Evolutionary conservation across 73 alveolate species (phyloP), one percentile per base, ranked within the genome.

Genomic region (Symbiodinium natans): DNA sequence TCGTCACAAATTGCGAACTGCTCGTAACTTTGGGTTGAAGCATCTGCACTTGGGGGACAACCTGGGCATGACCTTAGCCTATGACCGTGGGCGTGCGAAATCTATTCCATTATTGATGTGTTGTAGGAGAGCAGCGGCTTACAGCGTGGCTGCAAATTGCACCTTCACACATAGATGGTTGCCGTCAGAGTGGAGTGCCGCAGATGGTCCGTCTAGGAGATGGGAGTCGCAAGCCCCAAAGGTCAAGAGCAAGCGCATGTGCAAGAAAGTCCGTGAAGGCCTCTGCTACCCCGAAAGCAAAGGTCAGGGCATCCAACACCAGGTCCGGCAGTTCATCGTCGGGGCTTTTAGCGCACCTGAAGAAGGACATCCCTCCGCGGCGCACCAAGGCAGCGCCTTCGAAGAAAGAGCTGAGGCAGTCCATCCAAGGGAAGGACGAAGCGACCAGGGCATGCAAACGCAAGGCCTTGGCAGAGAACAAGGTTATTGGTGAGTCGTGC

Each of bases 51-150:
- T 88, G 29, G 95, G 95, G 2, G 95, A 88, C 86, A 88, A 63
- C 23, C 48, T 88, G n/a, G 95, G 95, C 52, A 41, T 88, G 95
- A 74, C 73, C 13, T n/a, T 88, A 1, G 95, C 86, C 27, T 68
- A 59, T 88, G 95, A 56, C 80, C 41, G 86, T 27, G 95, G 95
- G 31, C 36, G 95, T 43, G 95, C 83, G 23, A 86, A 86, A 52
- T n/a, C 83, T 13, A 2, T 52, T 5, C 83, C 82, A 9, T 39
- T 86, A 1, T 56, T 86, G 6, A 9, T 86, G 4, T 86, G 93
- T 38, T 86, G 93, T 31, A 15, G 93, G 3, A 29, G 83, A 52
- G 93, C 93, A 2, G 68, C 75, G 6, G 93, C 93, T 2, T 86
- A 41, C 13, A 1, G 59, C 36, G 48, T 86, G 34, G 93, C 93